These are phyloP conservation scores for Mariannaea sp. DNA, from an alignment of 2,329 filamentous ascomycete genomes.

Conservation along the genomic window DNA sequence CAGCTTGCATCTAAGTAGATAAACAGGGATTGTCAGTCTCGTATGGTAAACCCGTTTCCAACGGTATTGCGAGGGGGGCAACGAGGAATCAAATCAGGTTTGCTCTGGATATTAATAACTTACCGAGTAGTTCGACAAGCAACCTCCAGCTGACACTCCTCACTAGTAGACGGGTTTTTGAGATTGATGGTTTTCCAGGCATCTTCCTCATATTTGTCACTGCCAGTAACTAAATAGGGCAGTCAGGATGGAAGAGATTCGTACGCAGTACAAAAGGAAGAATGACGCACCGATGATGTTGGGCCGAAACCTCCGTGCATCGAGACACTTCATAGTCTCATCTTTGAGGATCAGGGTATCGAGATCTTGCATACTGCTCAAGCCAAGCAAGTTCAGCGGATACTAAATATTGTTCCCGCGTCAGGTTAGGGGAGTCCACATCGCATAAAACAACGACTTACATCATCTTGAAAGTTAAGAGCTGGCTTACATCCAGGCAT, in stretches of 20 bases:
- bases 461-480: constrained; percentile 72
- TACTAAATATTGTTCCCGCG: constrained; percentile 56
- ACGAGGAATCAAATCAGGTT: background rate
- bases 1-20: constrained; percentile 65
- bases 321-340: constrained; percentile 55
- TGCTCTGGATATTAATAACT: constrained; percentile 24
- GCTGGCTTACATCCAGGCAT: constrained; percentile 67
- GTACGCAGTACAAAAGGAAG: background rate
- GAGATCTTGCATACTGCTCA: constrained; percentile 66
- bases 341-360: constrained; percentile 60
- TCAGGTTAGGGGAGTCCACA: constrained; percentile 2
- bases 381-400: constrained; percentile 69
- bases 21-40: constrained; percentile 11
- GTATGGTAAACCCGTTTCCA: background rate
- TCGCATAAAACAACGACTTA: too few relatives aligned
- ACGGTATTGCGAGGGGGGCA: background rate
- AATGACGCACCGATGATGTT: constrained; percentile 67
- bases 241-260: constrained; percentile 4
- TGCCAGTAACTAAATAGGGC: constrained; percentile 59
- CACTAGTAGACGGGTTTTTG: constrained; percentile 42
- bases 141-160: constrained; percentile 52
- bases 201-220: constrained; percentile 70
- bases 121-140: constrained; percentile 69
- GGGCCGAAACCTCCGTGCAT: constrained; percentile 68
- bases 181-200: constrained; percentile 67